Conservation (phyloP, 2,329 filamentous ascomycete genomes). For the Rhinocladiella similis region DNA sequence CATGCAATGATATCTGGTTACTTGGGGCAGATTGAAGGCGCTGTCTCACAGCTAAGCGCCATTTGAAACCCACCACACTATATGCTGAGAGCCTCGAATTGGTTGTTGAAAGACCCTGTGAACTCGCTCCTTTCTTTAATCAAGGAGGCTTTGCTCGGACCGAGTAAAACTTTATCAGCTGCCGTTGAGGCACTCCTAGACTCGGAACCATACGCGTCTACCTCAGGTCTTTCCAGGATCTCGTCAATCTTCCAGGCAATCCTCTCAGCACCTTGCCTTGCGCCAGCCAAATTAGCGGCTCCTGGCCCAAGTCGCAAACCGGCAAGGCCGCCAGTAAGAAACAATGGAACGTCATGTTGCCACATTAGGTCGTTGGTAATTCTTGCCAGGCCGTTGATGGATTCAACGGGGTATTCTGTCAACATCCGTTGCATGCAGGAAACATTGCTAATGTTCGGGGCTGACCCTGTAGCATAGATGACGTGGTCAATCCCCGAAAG, state of each 20-base stretch:
- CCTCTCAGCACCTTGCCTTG: constrained; percentile 70
- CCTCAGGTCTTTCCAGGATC: constrained; percentile 41
- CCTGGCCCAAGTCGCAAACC: constrained; percentile 69
- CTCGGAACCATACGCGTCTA: neutral
- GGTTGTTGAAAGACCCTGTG: constrained; percentile 24
- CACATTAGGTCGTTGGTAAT: constrained; percentile 76
- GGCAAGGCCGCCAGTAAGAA: constrained; percentile 68
- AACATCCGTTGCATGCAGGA: constrained; percentile 63
- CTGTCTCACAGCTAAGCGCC: no score
- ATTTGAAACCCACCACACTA: neutral
- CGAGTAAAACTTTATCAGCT: neutral
- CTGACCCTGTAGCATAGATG: constrained; percentile 73
- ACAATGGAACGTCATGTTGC: constrained; percentile 70
- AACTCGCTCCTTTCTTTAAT: constrained; percentile 17
- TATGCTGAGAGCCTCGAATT: constrained; percentile 18
- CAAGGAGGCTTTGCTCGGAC: neutral
- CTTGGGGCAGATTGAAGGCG: no score
- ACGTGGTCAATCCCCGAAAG: constrained; percentile 61
- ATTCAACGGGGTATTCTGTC: constrained; percentile 60
- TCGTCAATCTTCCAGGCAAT: constrained; percentile 71
- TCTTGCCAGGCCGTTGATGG: constrained; percentile 67
- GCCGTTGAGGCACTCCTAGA: neutral
- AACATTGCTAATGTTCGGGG: constrained; percentile 61
- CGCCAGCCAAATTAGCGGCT: constrained; percentile 72
- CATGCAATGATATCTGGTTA: no score